Conservation (phyloP, 495 filamentous ascomycete genomes). For the Neurospora sp. region DNA sequence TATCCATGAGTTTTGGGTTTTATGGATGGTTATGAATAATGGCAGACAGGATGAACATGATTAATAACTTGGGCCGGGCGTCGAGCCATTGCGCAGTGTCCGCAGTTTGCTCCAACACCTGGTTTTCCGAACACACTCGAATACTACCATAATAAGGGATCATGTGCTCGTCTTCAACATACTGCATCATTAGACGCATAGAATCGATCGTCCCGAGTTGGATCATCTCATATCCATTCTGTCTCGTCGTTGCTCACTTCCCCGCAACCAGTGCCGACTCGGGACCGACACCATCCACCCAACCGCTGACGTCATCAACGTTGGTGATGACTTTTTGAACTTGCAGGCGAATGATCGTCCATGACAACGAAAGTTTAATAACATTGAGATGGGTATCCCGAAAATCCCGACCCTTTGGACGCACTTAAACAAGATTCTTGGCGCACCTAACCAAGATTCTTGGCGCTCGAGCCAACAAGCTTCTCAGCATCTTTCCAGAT, state of each 20-base stretch:
- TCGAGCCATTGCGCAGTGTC: not conserved
- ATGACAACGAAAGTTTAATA: not conserved
- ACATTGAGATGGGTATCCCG: not conserved
- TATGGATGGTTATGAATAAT: conserved; percentile 1
- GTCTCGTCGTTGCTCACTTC: not conserved
- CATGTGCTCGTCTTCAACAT: not conserved
- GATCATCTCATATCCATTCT: not conserved
- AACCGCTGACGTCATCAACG: not conserved
- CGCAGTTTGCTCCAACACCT: not conserved
- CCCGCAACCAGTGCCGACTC: not conserved
- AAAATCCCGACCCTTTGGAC: not conserved
- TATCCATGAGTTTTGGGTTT: not conserved
- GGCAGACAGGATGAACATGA: not conserved
- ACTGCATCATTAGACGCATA: not conserved
- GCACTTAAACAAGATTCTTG: not conserved
- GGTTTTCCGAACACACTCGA: not conserved
- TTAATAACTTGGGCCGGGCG: not conserved
- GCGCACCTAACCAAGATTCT: not conserved
- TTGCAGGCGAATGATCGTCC: not conserved
- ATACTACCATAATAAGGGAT: not conserved
- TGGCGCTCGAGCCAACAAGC: not conserved
- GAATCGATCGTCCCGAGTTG: not conserved
- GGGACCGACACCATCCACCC: not conserved
- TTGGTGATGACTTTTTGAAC: not conserved
- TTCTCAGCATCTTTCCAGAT: not conserved